Evolutionary conservation across 2,329 filamentous ascomycete species (phyloP), one percentile per base, ranked within the genome.

Genomic region (Alternaria arborescens): DNA sequence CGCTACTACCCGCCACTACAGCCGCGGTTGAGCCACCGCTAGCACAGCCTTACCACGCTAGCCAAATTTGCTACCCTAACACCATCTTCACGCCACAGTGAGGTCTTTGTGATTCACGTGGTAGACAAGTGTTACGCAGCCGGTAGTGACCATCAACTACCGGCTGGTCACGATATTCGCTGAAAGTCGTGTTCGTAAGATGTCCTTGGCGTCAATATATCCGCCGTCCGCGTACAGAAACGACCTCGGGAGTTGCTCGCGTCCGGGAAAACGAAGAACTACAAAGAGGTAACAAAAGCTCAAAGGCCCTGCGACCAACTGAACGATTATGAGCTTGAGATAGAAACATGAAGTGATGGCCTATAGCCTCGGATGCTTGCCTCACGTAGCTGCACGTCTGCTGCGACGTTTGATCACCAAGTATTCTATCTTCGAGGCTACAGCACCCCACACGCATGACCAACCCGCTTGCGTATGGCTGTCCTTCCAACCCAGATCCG

Each of bases 1-100:
- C 66, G 64, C 60, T 50, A 28, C 52, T 68, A 68, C 60, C 66
- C 66, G 66, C 55, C 54, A 46, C 55, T 60, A 58, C 34, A 38
- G 52, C 53, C 57, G 53, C 55, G 43, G 38, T 32, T 18, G 42
- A 22, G 55, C 61, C 58, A 60, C 47, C 46, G 46, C 61, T 61
- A 61, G 28, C 44, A 48, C 46, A 64, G 58, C 61, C 61, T 43
- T 58, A 48, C 48, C 11, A 40, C 28, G 24, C 56, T 43, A 60
- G 30, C 43, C 56, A 12, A 20, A 32, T 40, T 12, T 36, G 46
- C 30, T 24, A 36, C 22, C 28, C 36, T 11, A 16, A 30, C 44
- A 8, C 50, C 36, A 14, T 22, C 6, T 20, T 52, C 48, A 52
- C 22, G 48, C 48, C n/a, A 34, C 10, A 16, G 24, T 18, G 46